Evolutionary conservation across 1,139 yeast genomes (phyloP).

Genomic region (Suhomyces bribrorum): DNA sequence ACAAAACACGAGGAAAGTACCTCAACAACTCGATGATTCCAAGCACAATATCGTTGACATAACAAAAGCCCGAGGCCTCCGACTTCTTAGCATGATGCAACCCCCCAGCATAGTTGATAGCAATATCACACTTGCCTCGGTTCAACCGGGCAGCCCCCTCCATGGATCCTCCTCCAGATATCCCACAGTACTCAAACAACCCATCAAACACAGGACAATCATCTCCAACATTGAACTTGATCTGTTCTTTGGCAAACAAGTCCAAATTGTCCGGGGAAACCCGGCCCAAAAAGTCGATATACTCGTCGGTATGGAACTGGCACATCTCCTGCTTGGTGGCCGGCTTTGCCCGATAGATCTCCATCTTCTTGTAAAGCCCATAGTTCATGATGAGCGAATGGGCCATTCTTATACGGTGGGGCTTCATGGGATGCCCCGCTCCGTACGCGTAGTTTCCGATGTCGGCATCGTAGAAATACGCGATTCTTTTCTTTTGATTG

Average conservation of each 20-base stretch:
- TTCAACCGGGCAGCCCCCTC: constrained; percentile 95
- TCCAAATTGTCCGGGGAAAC: constrained; percentile 96
- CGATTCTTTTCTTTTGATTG: constrained; percentile 44
- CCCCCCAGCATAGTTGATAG: constrained; percentile 97
- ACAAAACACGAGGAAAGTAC: constrained; percentile 92
- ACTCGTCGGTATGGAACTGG: constrained; percentile 97
- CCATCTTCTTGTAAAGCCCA: constrained; percentile 96
- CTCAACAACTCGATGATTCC: constrained; percentile 87
- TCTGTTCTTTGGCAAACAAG: constrained; percentile 86
- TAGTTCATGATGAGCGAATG: constrained; percentile 96
- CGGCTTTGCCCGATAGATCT: constrained; percentile 93
- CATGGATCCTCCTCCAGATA: constrained; percentile 95
- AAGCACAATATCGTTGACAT: constrained; percentile 80
- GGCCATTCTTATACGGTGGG: constrained; percentile 98
- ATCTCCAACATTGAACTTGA: constrained; percentile 93
- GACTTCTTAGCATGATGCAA: constrained; percentile 95
- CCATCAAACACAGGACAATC: constrained; percentile 98
- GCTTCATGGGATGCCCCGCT: constrained; percentile 98
- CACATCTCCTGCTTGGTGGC: constrained; percentile 99
- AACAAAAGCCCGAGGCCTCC: constrained; percentile 96
- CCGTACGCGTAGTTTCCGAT: constrained; percentile 98
- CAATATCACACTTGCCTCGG: constrained; percentile 92
- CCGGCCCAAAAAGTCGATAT: constrained; percentile 87
- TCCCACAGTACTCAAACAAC: constrained; percentile 89
- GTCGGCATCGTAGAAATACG: constrained; percentile 63